phyloP scores from a whole-genome alignment of 768 basidiomycete species.

The Suillus decipiens region DNA sequence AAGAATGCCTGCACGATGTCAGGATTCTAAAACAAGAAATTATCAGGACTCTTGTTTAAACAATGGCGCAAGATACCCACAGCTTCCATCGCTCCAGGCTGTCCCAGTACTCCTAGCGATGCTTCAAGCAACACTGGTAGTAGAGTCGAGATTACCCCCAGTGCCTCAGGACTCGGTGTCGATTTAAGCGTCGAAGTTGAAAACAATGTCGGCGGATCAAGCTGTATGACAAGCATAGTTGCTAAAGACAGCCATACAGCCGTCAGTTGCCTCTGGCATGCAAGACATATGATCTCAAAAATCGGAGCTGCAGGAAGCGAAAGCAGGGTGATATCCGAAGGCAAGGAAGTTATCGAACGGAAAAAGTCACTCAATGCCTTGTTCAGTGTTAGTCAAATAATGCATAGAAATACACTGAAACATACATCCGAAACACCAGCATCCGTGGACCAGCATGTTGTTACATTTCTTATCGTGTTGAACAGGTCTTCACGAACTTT shows the following conservation, averaged over 20 bases:
- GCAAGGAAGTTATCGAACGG: constrained; percentile 83
- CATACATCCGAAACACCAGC: constrained; percentile 75
- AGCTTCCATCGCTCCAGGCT: constrained; percentile 66
- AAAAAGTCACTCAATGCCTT: constrained; percentile 82
- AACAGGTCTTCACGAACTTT: constrained; percentile 70
- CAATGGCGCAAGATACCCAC: constrained; percentile 42
- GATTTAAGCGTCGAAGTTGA: constrained; percentile 44
- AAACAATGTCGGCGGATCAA: constrained; percentile 67
- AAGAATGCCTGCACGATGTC: constrained; percentile 93
- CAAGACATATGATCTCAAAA: constrained; percentile 74
- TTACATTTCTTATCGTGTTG: constrained; percentile 53
- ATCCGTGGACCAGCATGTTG: constrained; percentile 81
- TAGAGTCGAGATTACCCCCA: constrained; percentile 53
- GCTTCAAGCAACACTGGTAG: constrained; percentile 62
- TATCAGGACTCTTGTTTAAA: constrained; percentile 14
- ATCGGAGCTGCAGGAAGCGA: constrained; percentile 82
- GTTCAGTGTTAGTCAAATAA: not conserved
- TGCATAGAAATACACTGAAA: constrained; percentile 20
- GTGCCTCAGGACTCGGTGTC: constrained; percentile 55
- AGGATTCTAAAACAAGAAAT: constrained; percentile 61
- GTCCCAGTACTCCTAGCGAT: constrained; percentile 52
- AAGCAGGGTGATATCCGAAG: constrained; percentile 73
- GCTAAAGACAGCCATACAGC: constrained; percentile 86
- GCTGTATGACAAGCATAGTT: constrained; percentile 75
- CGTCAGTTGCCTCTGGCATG: constrained; percentile 69